Percentiles rank a stretch among this genome's conserved stretches.
phyloP scores from a whole-genome alignment of 2,329 filamentous ascomycete species.

The Fusarium zealandicum region DNA sequence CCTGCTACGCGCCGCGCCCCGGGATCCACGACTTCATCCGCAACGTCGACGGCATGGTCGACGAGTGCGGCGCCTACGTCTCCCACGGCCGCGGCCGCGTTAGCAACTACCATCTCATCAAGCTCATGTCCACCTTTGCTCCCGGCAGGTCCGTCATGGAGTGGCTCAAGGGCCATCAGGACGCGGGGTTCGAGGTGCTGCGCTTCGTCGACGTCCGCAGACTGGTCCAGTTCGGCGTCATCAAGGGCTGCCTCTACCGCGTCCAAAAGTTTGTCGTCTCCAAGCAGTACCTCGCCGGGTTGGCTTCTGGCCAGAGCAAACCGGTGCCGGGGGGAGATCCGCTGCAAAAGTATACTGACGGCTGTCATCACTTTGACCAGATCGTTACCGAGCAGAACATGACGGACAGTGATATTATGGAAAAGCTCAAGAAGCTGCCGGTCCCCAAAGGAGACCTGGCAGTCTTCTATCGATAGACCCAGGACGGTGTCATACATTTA shows the following conservation, averaged over 20 bases:
- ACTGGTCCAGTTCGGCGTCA: conserved; percentile 93
- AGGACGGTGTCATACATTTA: conserved; percentile 5
- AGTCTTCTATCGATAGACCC: conserved; percentile 58
- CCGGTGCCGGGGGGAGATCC: conserved; percentile 54
- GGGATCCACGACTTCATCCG: conserved; percentile 81
- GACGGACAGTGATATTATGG: conserved; percentile 74
- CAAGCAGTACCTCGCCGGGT: conserved; percentile 64
- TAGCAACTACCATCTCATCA: conserved; percentile 72
- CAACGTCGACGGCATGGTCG: conserved; percentile 76
- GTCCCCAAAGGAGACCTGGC: conserved; percentile 61
- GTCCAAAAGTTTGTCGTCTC: conserved; percentile 89
- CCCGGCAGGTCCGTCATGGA: conserved; percentile 85
- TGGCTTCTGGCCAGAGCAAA: conserved; percentile 62
- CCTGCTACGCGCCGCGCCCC: conserved; percentile 83
- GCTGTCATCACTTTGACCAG: conserved; percentile 79
- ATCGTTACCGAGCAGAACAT: conserved; percentile 79
- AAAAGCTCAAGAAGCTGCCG: conserved; percentile 67
- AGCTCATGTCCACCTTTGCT: conserved; percentile 84
- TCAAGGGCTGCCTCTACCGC: conserved; percentile 92
- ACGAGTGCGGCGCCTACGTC: conserved; percentile 89
- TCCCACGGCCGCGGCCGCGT: conserved; percentile 57
- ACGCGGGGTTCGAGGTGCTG: conserved; percentile 69
- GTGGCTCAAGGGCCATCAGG: conserved; percentile 81
- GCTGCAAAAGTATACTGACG: conserved; percentile 74
- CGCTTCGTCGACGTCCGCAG: conserved; percentile 84